Evolutionary conservation across 1,284 basidiomycete species (phyloP).

Genomic region (Cryptococcus sp.): DNA sequence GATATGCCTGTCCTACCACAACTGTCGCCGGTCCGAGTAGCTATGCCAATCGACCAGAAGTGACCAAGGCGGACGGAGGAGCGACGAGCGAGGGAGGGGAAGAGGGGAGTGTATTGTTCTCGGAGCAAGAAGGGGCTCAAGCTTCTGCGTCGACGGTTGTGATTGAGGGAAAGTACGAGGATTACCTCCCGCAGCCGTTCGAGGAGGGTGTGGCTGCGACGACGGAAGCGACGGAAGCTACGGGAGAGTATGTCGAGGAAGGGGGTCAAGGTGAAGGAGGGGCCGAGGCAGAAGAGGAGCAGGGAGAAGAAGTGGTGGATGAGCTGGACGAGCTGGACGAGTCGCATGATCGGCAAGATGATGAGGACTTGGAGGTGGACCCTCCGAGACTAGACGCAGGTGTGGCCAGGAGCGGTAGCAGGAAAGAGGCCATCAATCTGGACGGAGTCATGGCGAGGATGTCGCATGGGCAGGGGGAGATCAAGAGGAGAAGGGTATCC

Average conservation of each 20-base stretch:
- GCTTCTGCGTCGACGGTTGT: not conserved
- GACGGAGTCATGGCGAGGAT: constrained; percentile 40
- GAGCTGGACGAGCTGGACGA: constrained; percentile 22
- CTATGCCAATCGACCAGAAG: not conserved
- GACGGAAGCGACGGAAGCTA: not conserved
- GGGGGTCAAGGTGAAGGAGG: constrained; percentile 14
- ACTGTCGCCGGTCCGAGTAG: not conserved
- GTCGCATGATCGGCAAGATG: not conserved
- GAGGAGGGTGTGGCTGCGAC: not conserved
- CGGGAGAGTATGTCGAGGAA: constrained; percentile 4
- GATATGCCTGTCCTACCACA: not conserved
- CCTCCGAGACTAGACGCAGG: too few relatives aligned
- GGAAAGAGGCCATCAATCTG: constrained; percentile 42
- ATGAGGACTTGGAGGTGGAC: too few relatives aligned
- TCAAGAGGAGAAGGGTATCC: not conserved
- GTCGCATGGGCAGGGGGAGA: too few relatives aligned
- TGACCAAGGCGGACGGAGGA: not conserved
- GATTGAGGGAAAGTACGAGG: constrained; percentile 4
- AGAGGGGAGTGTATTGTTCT: constrained; percentile 35
- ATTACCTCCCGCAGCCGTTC: constrained; percentile 1
- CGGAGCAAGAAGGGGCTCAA: constrained; percentile 20
- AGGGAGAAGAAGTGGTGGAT: constrained; percentile 7
- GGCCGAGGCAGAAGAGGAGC: constrained; percentile 14
- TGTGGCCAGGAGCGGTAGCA: not conserved
- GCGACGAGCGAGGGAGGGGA: constrained; percentile 23